A percentile compares a stretch with the other conserved stretches of the same genome.
phyloP scores from a whole-genome alignment of 2,329 filamentous ascomycete genomes.

The Talaromyces verruculosus region DNA sequence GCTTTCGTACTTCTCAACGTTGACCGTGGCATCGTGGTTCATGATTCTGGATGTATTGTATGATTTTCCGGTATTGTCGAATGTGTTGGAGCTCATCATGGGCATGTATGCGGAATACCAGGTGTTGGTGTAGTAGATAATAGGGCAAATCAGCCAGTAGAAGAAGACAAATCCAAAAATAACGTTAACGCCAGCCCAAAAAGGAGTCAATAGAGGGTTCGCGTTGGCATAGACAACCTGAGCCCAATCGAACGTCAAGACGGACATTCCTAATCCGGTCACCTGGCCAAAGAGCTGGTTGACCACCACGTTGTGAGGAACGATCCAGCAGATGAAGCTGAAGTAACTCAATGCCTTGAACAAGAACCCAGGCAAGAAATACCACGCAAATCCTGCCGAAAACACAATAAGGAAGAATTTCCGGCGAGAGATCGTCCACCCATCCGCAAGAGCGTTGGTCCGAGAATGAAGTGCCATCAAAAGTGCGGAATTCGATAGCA shows the following conservation, averaged over 20 bases:
- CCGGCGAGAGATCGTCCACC: constrained; percentile 42
- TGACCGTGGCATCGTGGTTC: constrained; percentile 55
- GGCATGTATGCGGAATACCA: constrained; percentile 61
- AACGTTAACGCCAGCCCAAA: constrained; percentile 44
- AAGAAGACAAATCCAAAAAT: constrained; percentile 47
- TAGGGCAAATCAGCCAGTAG: constrained; percentile 47
- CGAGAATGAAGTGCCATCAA: constrained; percentile 43
- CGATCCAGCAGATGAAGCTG: constrained; percentile 70
- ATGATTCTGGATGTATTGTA: constrained; percentile 65
- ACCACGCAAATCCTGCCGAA: constrained; percentile 35
- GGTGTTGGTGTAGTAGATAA: constrained; percentile 56
- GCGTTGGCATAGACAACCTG: constrained; percentile 64
- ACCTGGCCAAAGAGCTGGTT: constrained; percentile 72
- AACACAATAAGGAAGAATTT: constrained; percentile 41
- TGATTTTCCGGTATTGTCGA: constrained; percentile 61
- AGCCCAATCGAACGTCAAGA: constrained; percentile 75
- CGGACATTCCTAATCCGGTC: constrained; percentile 66
- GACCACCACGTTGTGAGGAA: constrained; percentile 64
- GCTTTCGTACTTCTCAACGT: constrained; percentile 59
- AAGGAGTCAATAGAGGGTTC: constrained; percentile 68
- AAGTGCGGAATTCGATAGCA: constrained; percentile 53
- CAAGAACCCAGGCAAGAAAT: constrained; percentile 60
- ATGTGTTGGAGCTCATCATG: constrained; percentile 60
- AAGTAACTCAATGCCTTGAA: constrained; percentile 69
- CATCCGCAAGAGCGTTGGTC: constrained; percentile 39